Evolutionary conservation across 23 red algal species (phyloP), one percentile per base, ranked within the genome.

Genomic region (Cyanidioschyzon merolae): DNA sequence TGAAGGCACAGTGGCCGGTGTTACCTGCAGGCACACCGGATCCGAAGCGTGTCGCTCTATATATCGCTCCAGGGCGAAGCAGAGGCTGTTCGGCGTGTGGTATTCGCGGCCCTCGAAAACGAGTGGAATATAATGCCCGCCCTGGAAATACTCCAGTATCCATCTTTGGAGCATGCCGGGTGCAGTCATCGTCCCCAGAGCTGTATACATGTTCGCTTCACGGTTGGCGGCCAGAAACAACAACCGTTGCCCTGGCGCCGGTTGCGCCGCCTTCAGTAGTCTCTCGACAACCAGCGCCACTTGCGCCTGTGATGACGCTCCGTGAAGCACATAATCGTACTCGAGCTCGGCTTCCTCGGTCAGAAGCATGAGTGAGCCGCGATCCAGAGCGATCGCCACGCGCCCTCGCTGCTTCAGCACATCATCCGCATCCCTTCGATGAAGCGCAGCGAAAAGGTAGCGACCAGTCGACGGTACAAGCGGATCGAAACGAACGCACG

Each of bases 71-170:
- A 71, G 29, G 7, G 63, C 63, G 29, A 7, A 7, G 16, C 21
- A 3, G 7, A 35, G 2, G 12, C 12, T 27, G 21, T 35, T 35
- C 7, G 32, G 21, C 2, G 12, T 15, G 29, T 71, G 63, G 63
- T 71, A 71, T 71, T 71, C 63, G 63, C n/a, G n/a, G 30, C 63
- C 63, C 7, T 35, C 63, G 12, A 71, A 32, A 27, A 27, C 63
- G n/a, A 71, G 63, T 27, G 63, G 63, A 7, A 32, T 27, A 27
- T 71, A 71, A 27, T 71, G 12, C 7, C 63, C 63, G 29, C 16
- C n/a, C 29, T 71, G 63, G 32, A 71, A 71, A 35, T 71, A 71
- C 12, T 25, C 63, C 7, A 17, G 63, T 17, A 71, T 71, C 63
- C 21, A 71, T 7, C 63, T 3, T 3, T 7, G 63, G 12, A 71